Base-by-base conservation (phyloP, 139 green algal genomes). In the Closterium sp. region DNA sequence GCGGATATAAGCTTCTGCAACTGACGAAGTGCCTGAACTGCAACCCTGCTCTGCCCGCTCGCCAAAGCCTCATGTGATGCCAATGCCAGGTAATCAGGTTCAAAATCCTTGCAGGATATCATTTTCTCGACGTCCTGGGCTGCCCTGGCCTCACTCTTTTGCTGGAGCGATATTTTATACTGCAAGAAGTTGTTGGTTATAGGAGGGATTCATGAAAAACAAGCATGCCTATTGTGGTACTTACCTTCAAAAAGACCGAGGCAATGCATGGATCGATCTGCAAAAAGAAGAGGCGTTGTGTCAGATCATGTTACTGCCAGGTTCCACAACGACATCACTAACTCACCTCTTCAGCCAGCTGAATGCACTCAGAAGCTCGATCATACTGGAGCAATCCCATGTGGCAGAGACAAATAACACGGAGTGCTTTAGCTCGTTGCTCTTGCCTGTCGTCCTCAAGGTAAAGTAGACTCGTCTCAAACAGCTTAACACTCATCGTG, bases 21-120 rank as follows among this genome's bases (percentile, higher is more conserved):
- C n/a, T 31, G 89, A 34, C 30, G 21, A 36, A 91, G 89, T 38
- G 89, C 64, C 21, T 34, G 28, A 33, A 91, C 32, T 33, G 89
- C 89, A 76, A 89, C 89, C 25, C 25, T 87, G 34, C 19, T 81
- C 23, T 31, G 89, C 32, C 89, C 89, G 55, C 89, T 89, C 16
- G 89, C 89, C 16, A 91, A 43, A 9, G 89, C 89, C 84, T 91
- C 89, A 89, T 91, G 89, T 38, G 36, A 91, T 34, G 89, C 89
- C 33, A 91, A 31, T 25, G 89, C 89, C 1, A 91, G 89, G 84
- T 91, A 91, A 34, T 91, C 89, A 28, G 89, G 89, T 8, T 91
- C 89, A 89, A 91, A 91, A 30, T 91, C 89, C 31, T 36, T 38
- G 66, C 38, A 91, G 32, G 36, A 43, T n/a, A 91, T 4, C 89